Base-by-base conservation (phyloP, 805 yeast genomes). In the Starmera pachycereana region DNA sequence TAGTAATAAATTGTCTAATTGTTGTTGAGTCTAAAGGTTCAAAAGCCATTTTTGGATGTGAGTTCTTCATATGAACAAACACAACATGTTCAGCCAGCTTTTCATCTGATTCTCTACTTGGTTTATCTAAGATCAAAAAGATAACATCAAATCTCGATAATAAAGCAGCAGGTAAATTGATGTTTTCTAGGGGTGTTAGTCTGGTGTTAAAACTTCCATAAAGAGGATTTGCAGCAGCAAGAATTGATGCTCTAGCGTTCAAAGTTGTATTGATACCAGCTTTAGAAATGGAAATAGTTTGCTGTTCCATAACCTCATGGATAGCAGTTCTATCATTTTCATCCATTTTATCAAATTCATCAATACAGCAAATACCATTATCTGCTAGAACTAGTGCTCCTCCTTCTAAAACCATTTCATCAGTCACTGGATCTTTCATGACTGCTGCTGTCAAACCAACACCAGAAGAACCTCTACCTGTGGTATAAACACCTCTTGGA, bases 231-330 rank as follows among this genome's bases (percentile, higher is more conserved):
- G 98, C 98, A 28, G 98, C 98, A 0, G 98, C 98, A 47, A 92
- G 65, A 44, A 92, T 85, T 6, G 97, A 89, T 0, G 97, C 76
- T 59, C 98, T 76, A 8, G 98, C 98, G 58, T 92, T 92, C 51
- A 92, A 69, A 2, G 97, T 86, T 9, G 98, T 92, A 46, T 92
- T 85, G 51, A 92, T 92, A 50, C 98, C 98, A 4, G 98, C 98
- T 62, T 92, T 92, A 34, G 97, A 85, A 43, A 92, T 92, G 18
- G 96, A 85, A 43, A 92, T 92, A 2, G 98, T 92, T 63, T 92
- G 98, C 61, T 92, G 98, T 65, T 92, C 98, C 98, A 92, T 92
- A 29, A 92, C 98, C 69, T 90, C 98, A 63, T 90, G 97, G 56
- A 92, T 92, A 2, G 97, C 97, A 0, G 97, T 92, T 56, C 98